These are phyloP conservation scores for Kurtzmaniella quercitrusa DNA, from an alignment of 1,139 yeast species.

Conservation along the genomic window DNA sequence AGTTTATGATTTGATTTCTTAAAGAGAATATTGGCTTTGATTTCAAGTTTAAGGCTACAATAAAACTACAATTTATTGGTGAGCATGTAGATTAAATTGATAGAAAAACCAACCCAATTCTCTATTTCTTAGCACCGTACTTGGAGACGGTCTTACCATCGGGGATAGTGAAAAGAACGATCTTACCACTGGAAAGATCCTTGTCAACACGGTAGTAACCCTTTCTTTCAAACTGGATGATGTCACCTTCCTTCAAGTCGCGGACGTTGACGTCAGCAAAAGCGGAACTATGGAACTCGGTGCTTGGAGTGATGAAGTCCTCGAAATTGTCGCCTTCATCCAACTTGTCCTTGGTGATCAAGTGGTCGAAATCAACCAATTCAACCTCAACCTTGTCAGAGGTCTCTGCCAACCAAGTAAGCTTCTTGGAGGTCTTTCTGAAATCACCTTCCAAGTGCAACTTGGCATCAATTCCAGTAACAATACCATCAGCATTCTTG, in stretches of 20 bases:
- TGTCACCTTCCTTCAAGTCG: constrained; percentile 75
- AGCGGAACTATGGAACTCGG: constrained; percentile 80
- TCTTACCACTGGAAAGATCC: constrained; percentile 53
- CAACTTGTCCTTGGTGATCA: constrained; percentile 91
- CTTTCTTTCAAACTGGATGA: constrained; percentile 95
- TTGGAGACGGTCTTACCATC: constrained; percentile 89
- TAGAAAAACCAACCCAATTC: constrained; percentile 1
- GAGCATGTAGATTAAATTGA: background rate
- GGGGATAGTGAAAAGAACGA: constrained; percentile 88
- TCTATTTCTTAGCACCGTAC: constrained; percentile 60
- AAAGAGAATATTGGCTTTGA: no score
- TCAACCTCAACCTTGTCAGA: constrained; percentile 67
- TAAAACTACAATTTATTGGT: background rate
- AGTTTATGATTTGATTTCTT: no score
- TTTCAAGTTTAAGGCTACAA: background rate
- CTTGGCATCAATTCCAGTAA: constrained; percentile 68
- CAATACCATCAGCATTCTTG: constrained; percentile 51
- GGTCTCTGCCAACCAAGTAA: constrained; percentile 93
- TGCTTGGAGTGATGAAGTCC: constrained; percentile 84
- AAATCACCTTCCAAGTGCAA: constrained; percentile 94
- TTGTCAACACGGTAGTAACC: constrained; percentile 89
- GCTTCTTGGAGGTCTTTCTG: constrained; percentile 92
- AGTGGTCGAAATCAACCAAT: constrained; percentile 89
- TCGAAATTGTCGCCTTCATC: constrained; percentile 95
- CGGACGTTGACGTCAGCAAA: constrained; percentile 78